phyloP scores from a whole-genome alignment of 306 rosid genomes.

The Lathyrus aphaca region DNA sequence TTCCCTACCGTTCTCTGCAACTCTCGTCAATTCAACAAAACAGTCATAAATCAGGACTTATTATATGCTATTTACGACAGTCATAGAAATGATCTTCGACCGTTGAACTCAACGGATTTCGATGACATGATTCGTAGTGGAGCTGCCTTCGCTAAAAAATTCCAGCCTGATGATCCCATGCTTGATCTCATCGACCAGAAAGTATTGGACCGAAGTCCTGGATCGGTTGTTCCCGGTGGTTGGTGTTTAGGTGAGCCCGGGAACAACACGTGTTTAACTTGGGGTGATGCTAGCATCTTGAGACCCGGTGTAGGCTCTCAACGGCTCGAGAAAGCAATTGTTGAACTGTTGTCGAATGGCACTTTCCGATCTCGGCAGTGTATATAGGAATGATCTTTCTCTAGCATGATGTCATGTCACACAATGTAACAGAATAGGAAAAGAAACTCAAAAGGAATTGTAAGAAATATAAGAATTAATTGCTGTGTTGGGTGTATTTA shows the following conservation, averaged over 20 bases:
- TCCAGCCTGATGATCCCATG: constrained; percentile 57
- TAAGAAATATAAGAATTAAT: constrained; percentile 33
- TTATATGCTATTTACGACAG: constrained; percentile 48
- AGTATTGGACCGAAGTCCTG: constrained; percentile 53
- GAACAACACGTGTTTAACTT: constrained; percentile 69
- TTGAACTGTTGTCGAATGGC: constrained; percentile 64
- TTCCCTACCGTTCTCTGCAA: constrained; percentile 92
- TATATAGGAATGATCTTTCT: constrained; percentile 54
- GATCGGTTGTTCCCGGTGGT: constrained; percentile 79
- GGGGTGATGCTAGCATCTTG: constrained; percentile 94
- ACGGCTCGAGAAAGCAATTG: constrained; percentile 76
- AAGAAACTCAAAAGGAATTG: constrained; percentile 5
- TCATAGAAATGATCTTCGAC: constrained; percentile 47
- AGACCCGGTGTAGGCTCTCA: constrained; percentile 81
- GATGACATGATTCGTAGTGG: constrained; percentile 70
- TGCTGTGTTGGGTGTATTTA: constrained; percentile 25
- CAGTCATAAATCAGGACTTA: constrained; percentile 77
- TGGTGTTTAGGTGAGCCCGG: constrained; percentile 92
- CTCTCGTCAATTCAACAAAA: constrained; percentile 67
- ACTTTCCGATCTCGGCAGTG: constrained; percentile 59
- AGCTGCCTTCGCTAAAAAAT: constrained; percentile 76
- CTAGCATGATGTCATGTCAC: constrained; percentile 4
- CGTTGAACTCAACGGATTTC: constrained; percentile 54
- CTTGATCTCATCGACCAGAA: constrained; percentile 83
- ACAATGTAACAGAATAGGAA: constrained; percentile 28